A percentile compares a stretch with the other conserved stretches of the same genome.
Conservation (phyloP, 2,329 filamentous ascomycete species). For the Paraconiothyrium sp. region DNA sequence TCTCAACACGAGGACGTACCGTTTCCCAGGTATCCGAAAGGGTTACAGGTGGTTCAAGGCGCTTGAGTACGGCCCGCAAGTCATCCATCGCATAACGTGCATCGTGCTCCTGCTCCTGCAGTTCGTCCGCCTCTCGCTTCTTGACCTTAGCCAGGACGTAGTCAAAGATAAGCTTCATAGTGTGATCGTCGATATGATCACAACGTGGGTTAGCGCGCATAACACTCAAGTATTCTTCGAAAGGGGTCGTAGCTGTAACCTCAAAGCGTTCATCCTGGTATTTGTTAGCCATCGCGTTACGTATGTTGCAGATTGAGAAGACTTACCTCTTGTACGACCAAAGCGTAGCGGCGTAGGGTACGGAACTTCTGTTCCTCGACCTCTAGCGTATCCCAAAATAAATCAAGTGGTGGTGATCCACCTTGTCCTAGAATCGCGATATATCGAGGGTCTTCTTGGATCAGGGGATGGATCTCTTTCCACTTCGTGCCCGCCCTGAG, state of each 20-base stretch:
- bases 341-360: constrained; percentile 80
- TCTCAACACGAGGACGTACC: constrained; percentile 80
- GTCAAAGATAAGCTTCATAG: constrained; percentile 82
- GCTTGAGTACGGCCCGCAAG: constrained; percentile 86
- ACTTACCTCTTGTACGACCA: constrained; percentile 87
- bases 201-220: constrained; percentile 89
- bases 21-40: constrained; percentile 87
- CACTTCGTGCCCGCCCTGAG: constrained; percentile 93
- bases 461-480: constrained; percentile 78
- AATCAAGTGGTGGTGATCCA: constrained; percentile 85
- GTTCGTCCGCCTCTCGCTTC: constrained; percentile 84
- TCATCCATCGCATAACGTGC: constrained; percentile 86
- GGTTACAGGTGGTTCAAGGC: constrained; percentile 83
- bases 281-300: constrained; percentile 19
- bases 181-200: constrained; percentile 83
- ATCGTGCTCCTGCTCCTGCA: constrained; percentile 80
- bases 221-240: constrained; percentile 85
- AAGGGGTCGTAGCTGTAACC: constrained; percentile 83
- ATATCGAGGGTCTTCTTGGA: constrained; percentile 86
- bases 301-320: not conserved
- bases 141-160: constrained; percentile 87
- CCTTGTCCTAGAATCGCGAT: constrained; percentile 81
- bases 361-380: constrained; percentile 91
- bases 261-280: constrained; percentile 87
- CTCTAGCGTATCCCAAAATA: constrained; percentile 96